Evolutionary conservation across 1,284 basidiomycete genomes (phyloP), one percentile per base, ranked within the genome.

Genomic region (Pulchroboletus neoregius): DNA sequence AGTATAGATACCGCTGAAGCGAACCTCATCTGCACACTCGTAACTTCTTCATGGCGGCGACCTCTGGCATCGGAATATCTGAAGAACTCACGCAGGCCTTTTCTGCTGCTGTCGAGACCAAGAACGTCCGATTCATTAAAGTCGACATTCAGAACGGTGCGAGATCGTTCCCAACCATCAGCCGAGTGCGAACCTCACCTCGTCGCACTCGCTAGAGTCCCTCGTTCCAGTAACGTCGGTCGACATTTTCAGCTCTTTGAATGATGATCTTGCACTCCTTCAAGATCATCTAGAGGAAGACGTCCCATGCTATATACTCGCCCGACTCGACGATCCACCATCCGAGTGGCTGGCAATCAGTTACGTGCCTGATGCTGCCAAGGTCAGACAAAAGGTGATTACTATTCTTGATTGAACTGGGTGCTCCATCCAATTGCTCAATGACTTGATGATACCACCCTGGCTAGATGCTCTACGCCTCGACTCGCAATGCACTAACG

Each of bases 401-500:
- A 13, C 23, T 37, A 4, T 18, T 42, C 31, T 28, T 18, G 37
- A 42, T 15, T 10, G 23, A 4, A 38, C 22, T 13, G 27, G 31
- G 3, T 13, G 34, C 2, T 12, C 20, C 20, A 13, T 33, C 37
- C 5, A 37, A 9, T 31, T 15, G 8, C 45, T 43, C 13, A 26
- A 30, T 18, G 24, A 36, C 38, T 31, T 44, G 41, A 37, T 38
- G 41, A 38, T 18, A 32, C 13, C 35, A 35, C n/a, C 24, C 6
- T 45, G 28, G n/a, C 30, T 51, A 95, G 87, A 95, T 94, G 92
- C 73, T 95, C 23, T 94, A 94, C 65, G 92, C 92, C n/a, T 87
- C 91, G 1, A 84, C 86, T 1, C 80, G 91, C 42, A 74, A 76
- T 22, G 79, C 84, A 6, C 73, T 94, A 16, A 74, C 84, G 38